phyloP scores from a whole-genome alignment of 371 early-diverging fungal species.

The Mortierella sp. region DNA sequence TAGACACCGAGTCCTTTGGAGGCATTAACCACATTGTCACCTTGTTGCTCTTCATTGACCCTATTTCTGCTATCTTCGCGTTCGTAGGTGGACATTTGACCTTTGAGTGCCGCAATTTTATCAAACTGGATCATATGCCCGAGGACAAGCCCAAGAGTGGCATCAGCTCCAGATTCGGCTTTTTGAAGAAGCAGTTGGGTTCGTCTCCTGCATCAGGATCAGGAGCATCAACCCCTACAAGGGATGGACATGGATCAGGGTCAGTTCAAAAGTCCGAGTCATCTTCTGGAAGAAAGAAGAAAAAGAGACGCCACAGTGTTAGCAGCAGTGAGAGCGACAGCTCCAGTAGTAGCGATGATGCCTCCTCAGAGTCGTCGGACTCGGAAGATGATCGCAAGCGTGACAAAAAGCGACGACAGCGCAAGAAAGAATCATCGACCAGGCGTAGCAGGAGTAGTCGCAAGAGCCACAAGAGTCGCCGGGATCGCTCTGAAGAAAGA shows the following conservation, averaged over 20 bases:
- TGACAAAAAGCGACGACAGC: slow-evolving; percentile 17
- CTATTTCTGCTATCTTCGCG: neutral
- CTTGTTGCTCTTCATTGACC: neutral
- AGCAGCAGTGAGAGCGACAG: slow-evolving; percentile 10
- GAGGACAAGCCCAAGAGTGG: slow-evolving; percentile 25
- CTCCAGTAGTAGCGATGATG: neutral
- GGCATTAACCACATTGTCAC: no score
- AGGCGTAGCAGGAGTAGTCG: slow-evolving; percentile 19
- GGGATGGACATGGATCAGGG: neutral
- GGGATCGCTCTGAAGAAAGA: slow-evolving; percentile 21
- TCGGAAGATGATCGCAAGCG: slow-evolving; percentile 30
- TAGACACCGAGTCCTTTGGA: no score
- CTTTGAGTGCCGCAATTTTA: slow-evolving; percentile 45
- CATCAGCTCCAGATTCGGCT: slow-evolving; percentile 39
- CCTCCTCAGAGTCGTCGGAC: slow-evolving; percentile 22
- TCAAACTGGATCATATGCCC: slow-evolving; percentile 37
- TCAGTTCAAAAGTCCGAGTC: slow-evolving; percentile 8
- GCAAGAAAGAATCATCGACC: slow-evolving; percentile 20
- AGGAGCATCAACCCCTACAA: slow-evolving; percentile 2
- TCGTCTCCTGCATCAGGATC: slow-evolving; percentile 11
- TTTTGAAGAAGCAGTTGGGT: slow-evolving; percentile 26
- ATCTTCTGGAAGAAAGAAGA: slow-evolving; percentile 12
- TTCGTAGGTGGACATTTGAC: slow-evolving; percentile 51
- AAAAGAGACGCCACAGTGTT: slow-evolving; percentile 9
- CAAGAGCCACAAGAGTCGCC: slow-evolving; percentile 10